These are phyloP conservation scores for Ogataea salicorniae DNA, from an alignment of 805 yeast species.

Conservation along the genomic window DNA sequence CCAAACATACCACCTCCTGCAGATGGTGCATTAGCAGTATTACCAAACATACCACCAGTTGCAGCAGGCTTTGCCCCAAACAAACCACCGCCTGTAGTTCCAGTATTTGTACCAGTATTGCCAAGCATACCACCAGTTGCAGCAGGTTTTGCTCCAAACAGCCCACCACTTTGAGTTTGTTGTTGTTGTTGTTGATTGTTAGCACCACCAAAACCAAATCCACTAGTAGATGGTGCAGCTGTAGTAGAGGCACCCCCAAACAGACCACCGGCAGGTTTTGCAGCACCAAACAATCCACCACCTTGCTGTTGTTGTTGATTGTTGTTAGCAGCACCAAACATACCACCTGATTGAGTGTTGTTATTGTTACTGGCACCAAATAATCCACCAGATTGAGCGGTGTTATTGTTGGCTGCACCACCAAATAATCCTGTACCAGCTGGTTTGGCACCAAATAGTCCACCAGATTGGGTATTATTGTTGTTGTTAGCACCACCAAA, in stretches of 20 bases:
- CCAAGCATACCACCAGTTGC: constrained; percentile 16
- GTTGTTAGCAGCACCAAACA: constrained; percentile 26
- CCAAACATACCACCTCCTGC: constrained; percentile 36
- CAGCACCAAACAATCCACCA: constrained; percentile 31
- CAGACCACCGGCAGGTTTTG: constrained; percentile 32
- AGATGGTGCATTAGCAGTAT: neutral
- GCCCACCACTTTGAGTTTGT: constrained; percentile 31
- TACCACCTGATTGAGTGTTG: constrained; percentile 24
- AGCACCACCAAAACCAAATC: constrained; percentile 10
- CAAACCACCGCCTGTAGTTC: constrained; percentile 31
- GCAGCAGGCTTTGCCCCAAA: constrained; percentile 29
- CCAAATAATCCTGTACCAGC: constrained; percentile 6
- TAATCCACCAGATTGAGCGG: constrained; percentile 23
- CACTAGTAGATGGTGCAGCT: constrained; percentile 22
- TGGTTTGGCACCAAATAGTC: constrained; percentile 27
- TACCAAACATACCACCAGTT: constrained; percentile 16
- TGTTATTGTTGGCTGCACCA: neutral
- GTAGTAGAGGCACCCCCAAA: constrained; percentile 35
- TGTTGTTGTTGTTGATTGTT: constrained; percentile 14
- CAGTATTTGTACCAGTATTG: constrained; percentile 4
- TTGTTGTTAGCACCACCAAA: constrained; percentile 19
- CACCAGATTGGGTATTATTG: constrained; percentile 19
- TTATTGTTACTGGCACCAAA: constrained; percentile 28
- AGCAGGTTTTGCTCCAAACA: constrained; percentile 30
- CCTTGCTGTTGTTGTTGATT: constrained; percentile 12